A percentile compares a stretch with the other conserved stretches of the same genome.
Evolutionary conservation across 2,329 filamentous ascomycete genomes (phyloP).

Genomic region (Fusarium graminum): DNA sequence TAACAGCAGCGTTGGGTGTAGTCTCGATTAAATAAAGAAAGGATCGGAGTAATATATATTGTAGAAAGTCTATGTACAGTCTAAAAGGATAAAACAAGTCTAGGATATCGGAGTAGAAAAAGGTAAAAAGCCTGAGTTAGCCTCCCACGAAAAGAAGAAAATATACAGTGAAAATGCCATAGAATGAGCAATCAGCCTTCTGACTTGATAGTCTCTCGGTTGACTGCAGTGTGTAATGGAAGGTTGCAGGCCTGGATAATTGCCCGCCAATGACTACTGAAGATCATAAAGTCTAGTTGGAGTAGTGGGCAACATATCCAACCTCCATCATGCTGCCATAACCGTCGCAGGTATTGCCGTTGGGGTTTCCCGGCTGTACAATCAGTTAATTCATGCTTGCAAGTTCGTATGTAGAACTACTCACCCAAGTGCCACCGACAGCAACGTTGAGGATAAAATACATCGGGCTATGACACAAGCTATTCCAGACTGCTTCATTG

Average conservation of each 20-base stretch:
- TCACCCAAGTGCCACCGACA: slow-evolving; percentile 64
- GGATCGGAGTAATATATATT: too few relatives aligned
- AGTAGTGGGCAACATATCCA: slow-evolving; percentile 60
- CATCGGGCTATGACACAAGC: slow-evolving; percentile 62
- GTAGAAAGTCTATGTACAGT: too few relatives aligned
- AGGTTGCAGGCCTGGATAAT: neutral
- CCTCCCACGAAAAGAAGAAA: too few relatives aligned
- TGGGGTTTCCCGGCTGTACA: slow-evolving; percentile 60
- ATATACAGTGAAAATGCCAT: too few relatives aligned
- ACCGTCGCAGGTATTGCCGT: slow-evolving; percentile 57
- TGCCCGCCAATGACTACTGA: neutral
- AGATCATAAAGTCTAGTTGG: slow-evolving; percentile 15
- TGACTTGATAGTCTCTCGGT: too few relatives aligned
- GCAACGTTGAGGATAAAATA: slow-evolving; percentile 67
- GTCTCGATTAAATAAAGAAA: too few relatives aligned
- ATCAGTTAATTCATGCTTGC: neutral
- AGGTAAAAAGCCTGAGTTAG: too few relatives aligned
- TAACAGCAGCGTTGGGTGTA: too few relatives aligned
- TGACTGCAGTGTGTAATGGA: neutral
- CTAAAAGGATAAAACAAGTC: too few relatives aligned
- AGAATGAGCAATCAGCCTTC: too few relatives aligned
- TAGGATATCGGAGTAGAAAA: too few relatives aligned
- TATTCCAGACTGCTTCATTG: slow-evolving; percentile 60
- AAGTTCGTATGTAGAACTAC: slow-evolving; percentile 22
- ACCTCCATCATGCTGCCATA: slow-evolving; percentile 64